Evolutionary conservation across 1,284 basidiomycete species (phyloP).

Genomic region (Heterobasidion irregulare): DNA sequence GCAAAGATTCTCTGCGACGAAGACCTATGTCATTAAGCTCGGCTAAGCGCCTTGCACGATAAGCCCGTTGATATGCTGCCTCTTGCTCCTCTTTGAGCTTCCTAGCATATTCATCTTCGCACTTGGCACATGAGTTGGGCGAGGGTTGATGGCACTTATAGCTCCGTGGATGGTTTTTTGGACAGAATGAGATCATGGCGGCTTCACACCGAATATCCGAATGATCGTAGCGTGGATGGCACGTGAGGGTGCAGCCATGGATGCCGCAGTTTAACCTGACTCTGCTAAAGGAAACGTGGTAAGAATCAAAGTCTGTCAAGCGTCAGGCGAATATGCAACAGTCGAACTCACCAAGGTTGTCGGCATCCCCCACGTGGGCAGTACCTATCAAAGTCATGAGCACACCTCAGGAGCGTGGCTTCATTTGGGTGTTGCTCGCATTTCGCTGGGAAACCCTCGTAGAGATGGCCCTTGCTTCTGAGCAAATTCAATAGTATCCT

Average conservation of each 20-base stretch:
- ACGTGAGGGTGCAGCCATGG: slow-evolving; percentile 47
- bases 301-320: background rate
- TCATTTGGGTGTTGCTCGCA: slow-evolving; percentile 46
- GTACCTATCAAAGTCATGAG: slow-evolving; percentile 39
- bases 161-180: slow-evolving; percentile 22
- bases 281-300: slow-evolving; percentile 25
- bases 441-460: slow-evolving; percentile 46
- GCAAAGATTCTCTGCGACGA: too few species aligned
- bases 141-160: slow-evolving; percentile 26
- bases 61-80: slow-evolving; percentile 21
- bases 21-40: slow-evolving; percentile 19
- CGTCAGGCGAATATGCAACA: slow-evolving; percentile 12
- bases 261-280: slow-evolving; percentile 35
- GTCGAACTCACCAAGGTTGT: slow-evolving; percentile 39
- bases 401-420: slow-evolving; percentile 24
- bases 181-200: slow-evolving; percentile 23
- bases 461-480: slow-evolving; percentile 33
- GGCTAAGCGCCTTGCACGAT: slow-evolving; percentile 21
- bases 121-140: slow-evolving; percentile 22
- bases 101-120: slow-evolving; percentile 22
- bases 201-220: slow-evolving; percentile 32
- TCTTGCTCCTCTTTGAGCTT: slow-evolving; percentile 25
- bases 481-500: slow-evolving; percentile 35
- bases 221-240: slow-evolving; percentile 45
- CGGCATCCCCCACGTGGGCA: slow-evolving; percentile 57